phyloP scores from a whole-genome alignment of 2,329 filamentous ascomycete genomes.

The Anisogramma anomala region DNA sequence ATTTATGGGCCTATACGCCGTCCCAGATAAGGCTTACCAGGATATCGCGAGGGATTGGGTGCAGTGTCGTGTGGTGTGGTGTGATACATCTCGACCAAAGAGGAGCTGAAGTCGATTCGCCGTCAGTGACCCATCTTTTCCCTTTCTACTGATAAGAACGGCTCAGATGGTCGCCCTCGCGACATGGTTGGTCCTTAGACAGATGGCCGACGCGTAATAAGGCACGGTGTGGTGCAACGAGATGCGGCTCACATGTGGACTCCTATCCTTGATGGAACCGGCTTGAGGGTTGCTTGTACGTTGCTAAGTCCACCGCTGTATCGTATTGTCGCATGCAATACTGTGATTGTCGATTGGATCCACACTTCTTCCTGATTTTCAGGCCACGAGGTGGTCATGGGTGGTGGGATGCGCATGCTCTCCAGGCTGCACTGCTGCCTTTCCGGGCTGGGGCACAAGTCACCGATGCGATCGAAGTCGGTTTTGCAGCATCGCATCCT shows the following conservation, averaged over 20 bases:
- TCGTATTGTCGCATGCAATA: no score
- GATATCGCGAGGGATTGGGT: background rate
- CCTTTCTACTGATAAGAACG: background rate
- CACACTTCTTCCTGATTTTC: background rate
- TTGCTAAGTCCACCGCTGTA: no score
- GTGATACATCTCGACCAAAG: background rate
- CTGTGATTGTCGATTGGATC: no score
- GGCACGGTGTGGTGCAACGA: no score
- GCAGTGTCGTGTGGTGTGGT: no score
- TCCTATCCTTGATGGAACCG: no score
- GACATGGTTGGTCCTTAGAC: background rate
- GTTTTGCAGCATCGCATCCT: background rate
- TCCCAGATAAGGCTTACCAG: constrained; percentile 1
- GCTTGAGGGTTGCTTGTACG: no score
- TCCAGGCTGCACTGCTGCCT: background rate
- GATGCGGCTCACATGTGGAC: background rate
- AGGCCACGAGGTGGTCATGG: background rate
- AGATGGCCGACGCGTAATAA: no score
- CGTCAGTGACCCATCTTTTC: background rate
- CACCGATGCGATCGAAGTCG: background rate
- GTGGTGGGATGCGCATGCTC: background rate
- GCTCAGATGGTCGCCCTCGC: background rate
- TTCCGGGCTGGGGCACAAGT: background rate
- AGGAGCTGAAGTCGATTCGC: background rate
- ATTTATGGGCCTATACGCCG: constrained; percentile 6